Base-by-base conservation (phyloP, 2,329 filamentous ascomycete genomes). In the Neofusicoccum sp. region DNA sequence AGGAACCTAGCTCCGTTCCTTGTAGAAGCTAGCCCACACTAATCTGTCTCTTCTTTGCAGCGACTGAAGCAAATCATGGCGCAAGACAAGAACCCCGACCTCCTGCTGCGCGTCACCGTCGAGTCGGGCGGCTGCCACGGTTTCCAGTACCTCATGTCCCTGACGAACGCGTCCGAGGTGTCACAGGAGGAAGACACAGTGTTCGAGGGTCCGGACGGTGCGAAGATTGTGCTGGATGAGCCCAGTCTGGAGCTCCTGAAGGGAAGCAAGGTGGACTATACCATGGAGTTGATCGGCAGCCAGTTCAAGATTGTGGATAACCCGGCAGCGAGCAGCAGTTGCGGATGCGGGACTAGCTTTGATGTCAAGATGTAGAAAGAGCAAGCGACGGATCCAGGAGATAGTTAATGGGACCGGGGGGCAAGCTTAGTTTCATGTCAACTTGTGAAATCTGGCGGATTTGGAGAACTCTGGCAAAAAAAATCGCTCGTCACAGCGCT, bases 291-390 rank as follows among this genome's bases (percentile, higher is more conserved):
- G 76, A 97, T 97, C 71, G 89, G 89, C 28, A 91, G 88, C 70
- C 93, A 98, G 78, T 99, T 99, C 76, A 96, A 96, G 81, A 92
- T 99, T 70, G 88, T 91, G 63, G 93, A 96, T 68, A 99, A 98
- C 71, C 95, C 95, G 0, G 81, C 86, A 41, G 95, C 95, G 4
- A 91, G 89, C 61, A 98, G 93, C 76, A 96, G 90, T 74, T 99
- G 95, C 79, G 95, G 95, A 1, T 99, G 95, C 76, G 95, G 95
- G 6, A 97, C 93, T 14, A 98, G 93, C 73, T 99, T 99, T 76
- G 95, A 98, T 77, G 91, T 98, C 66, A 91, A 93, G 62, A 61
- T 74, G 61, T 73, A 60, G 36, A 26, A 30, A 20, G 45, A 40
- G n/a, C 41, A 20, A 44, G 20, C 26, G 16, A 20, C 20, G 38